A percentile compares a stretch with the other conserved stretches of the same genome.
Evolutionary conservation across 257 asterid genomes (phyloP).

Genomic region (Fraxinus excelsior): DNA sequence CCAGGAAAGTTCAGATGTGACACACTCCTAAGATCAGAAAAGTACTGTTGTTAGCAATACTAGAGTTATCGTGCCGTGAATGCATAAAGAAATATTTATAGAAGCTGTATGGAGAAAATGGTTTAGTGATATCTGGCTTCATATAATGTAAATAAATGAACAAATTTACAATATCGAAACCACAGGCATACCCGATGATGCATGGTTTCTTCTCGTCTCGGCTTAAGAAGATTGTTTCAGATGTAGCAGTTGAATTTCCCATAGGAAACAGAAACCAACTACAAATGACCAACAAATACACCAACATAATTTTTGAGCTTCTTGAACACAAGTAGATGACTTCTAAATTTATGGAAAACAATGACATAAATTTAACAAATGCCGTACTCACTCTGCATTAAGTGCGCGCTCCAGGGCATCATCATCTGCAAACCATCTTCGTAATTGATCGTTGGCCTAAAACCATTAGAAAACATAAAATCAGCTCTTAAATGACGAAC

Average conservation of each 20-base stretch:
- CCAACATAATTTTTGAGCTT: constrained; percentile 6
- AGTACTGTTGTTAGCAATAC: not conserved
- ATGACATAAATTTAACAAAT: too few species aligned
- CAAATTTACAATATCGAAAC: too few species aligned
- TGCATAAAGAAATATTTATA: not conserved
- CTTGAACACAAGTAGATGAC: not conserved
- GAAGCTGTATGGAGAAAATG: too few species aligned
- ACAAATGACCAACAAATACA: constrained; percentile 19
- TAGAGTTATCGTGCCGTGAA: not conserved
- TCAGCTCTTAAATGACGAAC: constrained; percentile 11
- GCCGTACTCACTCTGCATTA: constrained; percentile 70
- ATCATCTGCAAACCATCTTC: constrained; percentile 75
- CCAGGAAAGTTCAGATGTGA: constrained; percentile 60
- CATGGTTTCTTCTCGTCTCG: constrained; percentile 67
- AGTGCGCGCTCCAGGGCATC: constrained; percentile 93
- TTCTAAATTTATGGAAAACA: not conserved
- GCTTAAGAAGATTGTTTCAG: constrained; percentile 68
- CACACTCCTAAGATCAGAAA: constrained; percentile 50
- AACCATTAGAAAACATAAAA: constrained; percentile 29
- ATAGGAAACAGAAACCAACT: constrained; percentile 78
- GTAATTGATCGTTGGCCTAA: constrained; percentile 74
- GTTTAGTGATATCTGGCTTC: too few species aligned
- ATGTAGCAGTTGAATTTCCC: constrained; percentile 54
- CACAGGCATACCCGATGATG: constrained; percentile 76
- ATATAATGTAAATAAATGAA: too few species aligned